phyloP scores from a whole-genome alignment of 2,329 filamentous ascomycete species.

The Aspergillus carbonarius region DNA sequence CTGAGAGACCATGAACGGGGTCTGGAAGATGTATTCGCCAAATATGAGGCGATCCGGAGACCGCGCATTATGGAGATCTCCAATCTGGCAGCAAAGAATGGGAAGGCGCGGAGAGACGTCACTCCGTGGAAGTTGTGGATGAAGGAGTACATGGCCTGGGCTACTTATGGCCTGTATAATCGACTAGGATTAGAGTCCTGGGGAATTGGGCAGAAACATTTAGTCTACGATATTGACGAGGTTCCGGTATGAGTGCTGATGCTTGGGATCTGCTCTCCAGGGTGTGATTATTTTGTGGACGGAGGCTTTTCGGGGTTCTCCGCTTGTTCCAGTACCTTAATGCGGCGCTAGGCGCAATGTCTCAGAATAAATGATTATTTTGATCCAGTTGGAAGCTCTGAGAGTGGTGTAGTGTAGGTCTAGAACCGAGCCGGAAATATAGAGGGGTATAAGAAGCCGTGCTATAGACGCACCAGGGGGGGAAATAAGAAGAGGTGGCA shows the following conservation, averaged over 20 bases:
- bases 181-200: conserved; percentile 22
- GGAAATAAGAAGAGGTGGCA: too few species aligned
- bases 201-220: conserved; percentile 22
- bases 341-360: not conserved
- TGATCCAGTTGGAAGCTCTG: not conserved
- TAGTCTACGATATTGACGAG: conserved; percentile 34
- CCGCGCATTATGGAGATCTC: conserved; percentile 31
- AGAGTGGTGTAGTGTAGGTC: not conserved
- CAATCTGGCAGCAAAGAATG: conserved; percentile 26
- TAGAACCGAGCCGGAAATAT: not conserved
- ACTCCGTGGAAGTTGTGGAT: conserved; percentile 27
- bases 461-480: not conserved
- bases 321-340: not conserved
- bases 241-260: conserved; percentile 1
- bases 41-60: conserved; percentile 31
- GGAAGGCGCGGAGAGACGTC: conserved; percentile 22
- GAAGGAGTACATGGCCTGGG: conserved; percentile 23
- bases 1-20: conserved; percentile 17
- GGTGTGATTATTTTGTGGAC: not conserved
- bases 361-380: not conserved
- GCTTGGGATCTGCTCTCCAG: not conserved
- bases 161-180: conserved; percentile 16
- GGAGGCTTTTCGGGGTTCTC: not conserved
- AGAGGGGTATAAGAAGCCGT: not conserved
- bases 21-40: conserved; percentile 24